Conservation (phyloP, 192 early-diverging fungal species). For the Rhizophlyctis rosea region DNA sequence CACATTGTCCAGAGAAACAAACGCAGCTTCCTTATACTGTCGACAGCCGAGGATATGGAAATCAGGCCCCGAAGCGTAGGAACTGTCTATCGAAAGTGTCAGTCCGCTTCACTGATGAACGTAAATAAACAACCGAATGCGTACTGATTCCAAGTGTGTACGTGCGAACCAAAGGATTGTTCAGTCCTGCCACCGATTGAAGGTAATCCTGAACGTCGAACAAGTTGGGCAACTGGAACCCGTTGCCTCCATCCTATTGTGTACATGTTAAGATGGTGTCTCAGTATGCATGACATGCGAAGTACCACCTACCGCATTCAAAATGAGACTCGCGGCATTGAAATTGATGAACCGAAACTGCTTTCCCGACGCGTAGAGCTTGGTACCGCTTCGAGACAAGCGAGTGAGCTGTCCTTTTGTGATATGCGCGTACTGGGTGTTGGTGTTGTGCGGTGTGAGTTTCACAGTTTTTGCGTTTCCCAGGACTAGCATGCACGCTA, state of each 20-base stretch:
- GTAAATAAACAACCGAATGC: background rate
- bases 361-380: constrained; percentile 2
- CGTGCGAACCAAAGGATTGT: constrained; percentile 7
- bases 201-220: constrained; percentile 7
- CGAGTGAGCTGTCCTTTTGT: too few relatives aligned
- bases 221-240: background rate
- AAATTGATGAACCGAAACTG: constrained; percentile 8
- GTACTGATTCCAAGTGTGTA: constrained; percentile 6
- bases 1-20: constrained; percentile 6
- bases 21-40: constrained; percentile 6
- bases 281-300: too few relatives aligned
- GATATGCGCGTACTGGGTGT: too few relatives aligned
- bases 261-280: too few relatives aligned
- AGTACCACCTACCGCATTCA: too few relatives aligned
- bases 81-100: constrained; percentile 1
- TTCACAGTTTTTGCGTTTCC: too few relatives aligned
- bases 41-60: constrained; percentile 8
- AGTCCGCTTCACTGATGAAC: too few relatives aligned
- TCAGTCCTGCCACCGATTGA: constrained; percentile 6
- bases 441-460: too few relatives aligned
- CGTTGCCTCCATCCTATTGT: background rate
- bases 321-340: constrained; percentile 7
- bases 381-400: constrained; percentile 9
- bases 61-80: background rate
- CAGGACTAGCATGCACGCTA: too few relatives aligned